Evolutionary conservation across 306 rosid species (phyloP).

Genomic region (Cucurbita moschata): DNA sequence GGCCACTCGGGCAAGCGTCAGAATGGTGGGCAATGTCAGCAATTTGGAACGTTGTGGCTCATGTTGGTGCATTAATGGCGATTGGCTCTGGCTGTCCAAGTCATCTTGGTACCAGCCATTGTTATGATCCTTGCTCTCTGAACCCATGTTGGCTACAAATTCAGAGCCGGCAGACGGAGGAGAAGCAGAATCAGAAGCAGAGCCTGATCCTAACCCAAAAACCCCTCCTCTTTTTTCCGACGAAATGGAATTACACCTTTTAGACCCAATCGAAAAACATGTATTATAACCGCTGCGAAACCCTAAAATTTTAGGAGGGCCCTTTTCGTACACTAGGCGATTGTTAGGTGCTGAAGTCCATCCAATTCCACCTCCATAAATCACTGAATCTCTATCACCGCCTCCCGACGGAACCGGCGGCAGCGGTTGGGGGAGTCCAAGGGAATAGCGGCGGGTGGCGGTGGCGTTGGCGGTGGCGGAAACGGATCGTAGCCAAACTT

Average conservation of each 20-base stretch:
- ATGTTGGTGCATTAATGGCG: constrained; percentile 13
- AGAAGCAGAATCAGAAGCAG: constrained; percentile 6
- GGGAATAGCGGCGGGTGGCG: constrained; percentile 2
- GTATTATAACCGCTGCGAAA: constrained; percentile 13
- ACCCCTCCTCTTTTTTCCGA: constrained; percentile 13
- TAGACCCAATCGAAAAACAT: constrained; percentile 4
- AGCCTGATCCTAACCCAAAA: constrained; percentile 14
- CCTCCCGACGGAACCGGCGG: neutral
- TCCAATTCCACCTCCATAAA: constrained; percentile 1
- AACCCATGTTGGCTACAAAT: constrained; percentile 36
- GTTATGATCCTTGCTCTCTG: constrained; percentile 28
- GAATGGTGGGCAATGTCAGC: constrained; percentile 77
- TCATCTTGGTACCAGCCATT: constrained; percentile 22
- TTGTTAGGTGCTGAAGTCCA: constrained; percentile 23
- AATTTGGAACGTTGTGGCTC: constrained; percentile 34
- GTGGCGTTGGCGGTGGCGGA: constrained; percentile 3
- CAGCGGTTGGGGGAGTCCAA: neutral
- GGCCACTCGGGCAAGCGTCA: constrained; percentile 88
- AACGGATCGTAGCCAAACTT: neutral
- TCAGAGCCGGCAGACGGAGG: constrained; percentile 24
- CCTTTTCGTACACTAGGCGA: constrained; percentile 20
- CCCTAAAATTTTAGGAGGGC: constrained; percentile 11
- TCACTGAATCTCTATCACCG: constrained; percentile 1
- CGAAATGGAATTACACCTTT: neutral
- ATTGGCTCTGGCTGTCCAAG: constrained; percentile 6